Evolutionary conservation across 2,329 filamentous ascomycete species (phyloP), one percentile per base, ranked within the genome.

Genomic region (Cladosporium sp.): DNA sequence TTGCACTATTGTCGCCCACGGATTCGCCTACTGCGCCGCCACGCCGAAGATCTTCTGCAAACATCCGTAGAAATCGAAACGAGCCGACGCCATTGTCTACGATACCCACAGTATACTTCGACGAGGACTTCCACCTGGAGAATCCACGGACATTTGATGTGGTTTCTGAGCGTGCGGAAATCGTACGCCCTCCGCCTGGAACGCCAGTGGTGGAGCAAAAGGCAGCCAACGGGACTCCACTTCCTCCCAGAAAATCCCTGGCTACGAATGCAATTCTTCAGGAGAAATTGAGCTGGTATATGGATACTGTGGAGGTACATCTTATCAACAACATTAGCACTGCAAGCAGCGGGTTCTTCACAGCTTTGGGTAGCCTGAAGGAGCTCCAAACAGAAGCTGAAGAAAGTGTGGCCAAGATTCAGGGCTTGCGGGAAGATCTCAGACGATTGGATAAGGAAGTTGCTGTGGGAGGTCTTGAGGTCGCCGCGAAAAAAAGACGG

Each of bases 211-310:
- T 55, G 17, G 71, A 60, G 70, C 70, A 40, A 80, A 85, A 62
- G 82, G 86, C 77, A 52, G 76, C 81, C 0, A 75, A 82, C 20
- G 81, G 82, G 11, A 86, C 89, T 7, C 72, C 77, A 43, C 72
- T 75, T 17, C 74, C 76, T 12, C 80, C 80, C 8, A 84, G 93
- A 61, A 97, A 97, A 72, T 89, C 90, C 1, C 79, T 99, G 28
- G 93, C 93, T 7, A 97, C 92, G 0, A 99, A 99, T 74, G 94
- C 94, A 0, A 99, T 99, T 60, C 74, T 99, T 37, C 94, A 99
- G 72, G 94, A 99, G 74, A 99, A 99, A 74, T 80, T 99, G 12
- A 97, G 94, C 0, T 99, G 94, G 94, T 99, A 99, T 73, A 96
- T 99, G 92, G 94, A 99, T 72, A 99, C 94, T 0, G 92, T 99